phyloP scores from a whole-genome alignment of 129 eudicot species.

The Smallanthus sonchifolius region DNA sequence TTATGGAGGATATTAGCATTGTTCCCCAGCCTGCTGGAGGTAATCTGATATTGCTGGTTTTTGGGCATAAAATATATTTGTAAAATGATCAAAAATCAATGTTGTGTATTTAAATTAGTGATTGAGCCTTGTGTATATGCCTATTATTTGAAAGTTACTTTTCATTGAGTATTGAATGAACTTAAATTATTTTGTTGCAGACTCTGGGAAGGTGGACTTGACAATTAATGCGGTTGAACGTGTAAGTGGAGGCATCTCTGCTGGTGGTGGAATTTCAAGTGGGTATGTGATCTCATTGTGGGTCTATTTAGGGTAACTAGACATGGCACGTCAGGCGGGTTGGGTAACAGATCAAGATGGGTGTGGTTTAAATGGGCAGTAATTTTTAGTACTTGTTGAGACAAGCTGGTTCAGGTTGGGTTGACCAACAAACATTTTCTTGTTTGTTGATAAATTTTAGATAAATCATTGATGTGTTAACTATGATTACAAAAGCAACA shows the following conservation, averaged over 20 bases:
- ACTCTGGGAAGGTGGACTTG: conserved; percentile 88
- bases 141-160: not conserved
- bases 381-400: not conserved
- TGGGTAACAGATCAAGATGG: not conserved
- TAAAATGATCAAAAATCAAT: not conserved
- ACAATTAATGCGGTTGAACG: conserved; percentile 94
- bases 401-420: not conserved
- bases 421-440: not conserved
- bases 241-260: conserved; percentile 90
- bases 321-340: not conserved
- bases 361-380: not conserved
- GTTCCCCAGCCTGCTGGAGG: conserved; percentile 99
- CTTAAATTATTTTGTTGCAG: conserved; percentile 29
- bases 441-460: not conserved
- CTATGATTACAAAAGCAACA: not conserved
- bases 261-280: conserved; percentile 98
- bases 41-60: conserved; percentile 20
- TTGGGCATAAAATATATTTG: not conserved
- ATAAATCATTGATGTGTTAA: not conserved
- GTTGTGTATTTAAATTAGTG: not conserved
- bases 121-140: not conserved
- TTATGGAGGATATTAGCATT: conserved; percentile 97
- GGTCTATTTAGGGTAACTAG: conserved; percentile 7
- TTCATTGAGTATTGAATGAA: not conserved
- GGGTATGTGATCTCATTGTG: conserved; percentile 62